Base-by-base conservation (phyloP, 768 basidiomycete genomes). In the Dacryopinax primogenitus region DNA sequence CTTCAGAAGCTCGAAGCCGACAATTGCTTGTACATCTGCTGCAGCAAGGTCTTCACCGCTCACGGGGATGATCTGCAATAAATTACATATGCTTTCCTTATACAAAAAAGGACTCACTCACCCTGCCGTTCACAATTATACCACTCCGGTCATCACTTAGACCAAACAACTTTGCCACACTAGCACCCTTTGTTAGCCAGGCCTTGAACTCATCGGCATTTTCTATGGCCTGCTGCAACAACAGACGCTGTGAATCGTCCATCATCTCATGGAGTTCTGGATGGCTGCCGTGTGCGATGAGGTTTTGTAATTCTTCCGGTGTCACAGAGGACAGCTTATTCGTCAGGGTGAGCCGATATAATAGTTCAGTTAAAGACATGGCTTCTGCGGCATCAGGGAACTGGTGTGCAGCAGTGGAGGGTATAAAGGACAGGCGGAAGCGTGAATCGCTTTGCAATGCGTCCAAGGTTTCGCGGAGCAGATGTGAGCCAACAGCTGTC, bases 111-210 rank as follows among this genome's bases (percentile, higher is more conserved):
- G 1, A 66, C 16, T 7, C 11, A 77, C 87, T 72, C 71, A 94
- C 92, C 33, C 94, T 79, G 28, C 94, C 95, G 69, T 96, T 96
- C 63, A 90, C 77, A 35, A 94, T 67, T 36, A 97, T 66, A 0
- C 81, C 89, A 23, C 78, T 78, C 65, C 86, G 75, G 0, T 86
- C 87, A 1, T 85, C 81, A 15, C 72, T 69, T 30, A 93, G 70
- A n/a, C 80, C 80, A 1, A 91, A 69, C 63, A 58, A 18, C 9
- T 30, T 58, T 30, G 51, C 26, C 3, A 30, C 32, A 6, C 4
- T 4, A 4, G 51, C 51, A 30, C 51, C 51, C 26, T 30, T 58
- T 3, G 13, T 32, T 6, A 58, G 51, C 51, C 51, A 34, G 13
- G 65, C 68, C 7, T 63, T 37, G 6, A 37, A 34, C 1, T 64